Conservation (phyloP, 805 yeast species). For the Cephaloascus albidus region DNA sequence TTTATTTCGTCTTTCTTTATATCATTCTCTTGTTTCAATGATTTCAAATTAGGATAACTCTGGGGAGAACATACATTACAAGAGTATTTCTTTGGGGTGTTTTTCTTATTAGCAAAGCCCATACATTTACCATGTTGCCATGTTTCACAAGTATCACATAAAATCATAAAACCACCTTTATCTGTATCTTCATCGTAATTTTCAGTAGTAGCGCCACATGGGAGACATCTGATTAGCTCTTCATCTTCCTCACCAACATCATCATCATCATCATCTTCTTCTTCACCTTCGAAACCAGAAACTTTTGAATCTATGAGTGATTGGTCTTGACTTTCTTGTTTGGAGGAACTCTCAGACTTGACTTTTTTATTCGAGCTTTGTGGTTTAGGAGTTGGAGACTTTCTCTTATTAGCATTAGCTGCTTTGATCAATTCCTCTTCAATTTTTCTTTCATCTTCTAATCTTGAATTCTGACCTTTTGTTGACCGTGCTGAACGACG, state of each 20-base stretch:
- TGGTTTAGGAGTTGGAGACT: slow-evolving; percentile 4
- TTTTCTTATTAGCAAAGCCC: slow-evolving; percentile 30
- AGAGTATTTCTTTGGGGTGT: slow-evolving; percentile 35
- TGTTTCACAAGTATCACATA: slow-evolving; percentile 56
- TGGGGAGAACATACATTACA: slow-evolving; percentile 48
- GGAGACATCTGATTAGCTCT: slow-evolving; percentile 33
- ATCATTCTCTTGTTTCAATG: slow-evolving; percentile 1
- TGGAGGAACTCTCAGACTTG: slow-evolving; percentile 5
- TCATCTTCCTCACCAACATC: slow-evolving; percentile 7
- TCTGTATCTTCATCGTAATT: slow-evolving; percentile 53
- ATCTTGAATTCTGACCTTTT: slow-evolving; percentile 26
- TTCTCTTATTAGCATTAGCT: slow-evolving; percentile 2
- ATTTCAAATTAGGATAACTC: slow-evolving; percentile 19
- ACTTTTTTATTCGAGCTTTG: slow-evolving; percentile 1
- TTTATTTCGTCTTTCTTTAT: slow-evolving; percentile 5
- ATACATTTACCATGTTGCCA: slow-evolving; percentile 69
- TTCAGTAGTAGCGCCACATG: slow-evolving; percentile 50
- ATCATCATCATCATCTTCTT: slow-evolving; percentile 3
- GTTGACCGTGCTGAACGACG: slow-evolving; percentile 34
- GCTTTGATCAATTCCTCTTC: slow-evolving; percentile 11
- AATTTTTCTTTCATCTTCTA: slow-evolving; percentile 14
- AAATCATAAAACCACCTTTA: slow-evolving; percentile 46
- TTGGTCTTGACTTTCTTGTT: slow-evolving; percentile 6
- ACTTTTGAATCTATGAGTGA: slow-evolving; percentile 6
- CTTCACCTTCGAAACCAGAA: slow-evolving; percentile 6